A percentile compares a stretch with the other conserved stretches of the same genome.
These are phyloP conservation scores for Alternaria sp. DNA, from an alignment of 2,329 filamentous ascomycete genomes.

Conservation along the genomic window DNA sequence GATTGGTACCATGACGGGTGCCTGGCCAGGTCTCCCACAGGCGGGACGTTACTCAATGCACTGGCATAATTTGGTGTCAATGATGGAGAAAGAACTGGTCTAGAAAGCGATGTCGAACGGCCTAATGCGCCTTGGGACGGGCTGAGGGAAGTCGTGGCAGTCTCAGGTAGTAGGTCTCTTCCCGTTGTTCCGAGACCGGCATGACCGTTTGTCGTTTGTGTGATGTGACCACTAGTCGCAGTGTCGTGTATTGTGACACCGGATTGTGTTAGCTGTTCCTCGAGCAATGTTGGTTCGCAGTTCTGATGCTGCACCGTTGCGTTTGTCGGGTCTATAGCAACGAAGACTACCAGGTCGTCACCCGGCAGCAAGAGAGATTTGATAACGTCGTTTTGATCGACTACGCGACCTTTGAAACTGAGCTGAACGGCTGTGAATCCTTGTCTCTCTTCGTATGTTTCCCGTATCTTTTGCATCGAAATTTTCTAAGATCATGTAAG, in stretches of 20 bases:
- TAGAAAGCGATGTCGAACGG: neutral
- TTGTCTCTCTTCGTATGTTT: slow-evolving; percentile 23
- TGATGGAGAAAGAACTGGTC: neutral
- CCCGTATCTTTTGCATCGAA: slow-evolving; percentile 25
- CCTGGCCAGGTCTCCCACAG: neutral
- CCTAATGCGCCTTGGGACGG: neutral
- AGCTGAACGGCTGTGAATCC: slow-evolving; percentile 26
- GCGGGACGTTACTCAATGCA: slow-evolving; percentile 1
- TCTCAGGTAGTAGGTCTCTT: neutral
- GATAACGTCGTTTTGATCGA: slow-evolving; percentile 8
- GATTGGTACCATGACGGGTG: neutral
- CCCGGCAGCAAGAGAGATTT: slow-evolving; percentile 11
- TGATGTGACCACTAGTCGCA: neutral
- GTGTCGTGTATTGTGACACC: neutral
- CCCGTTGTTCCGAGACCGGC: neutral
- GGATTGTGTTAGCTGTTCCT: neutral
- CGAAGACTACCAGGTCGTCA: slow-evolving; percentile 17
- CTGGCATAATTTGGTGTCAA: neutral
- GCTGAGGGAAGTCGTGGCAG: neutral
- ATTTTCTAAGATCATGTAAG: slow-evolving; percentile 29
- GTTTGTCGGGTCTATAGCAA: neutral
- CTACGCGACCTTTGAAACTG: slow-evolving; percentile 19
- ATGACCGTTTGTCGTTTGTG: neutral
- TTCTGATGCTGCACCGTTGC: neutral
- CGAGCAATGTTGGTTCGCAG: neutral